These are phyloP conservation scores for Puccinia horiana DNA, from an alignment of 1,284 basidiomycete genomes.

Conservation along the genomic window DNA sequence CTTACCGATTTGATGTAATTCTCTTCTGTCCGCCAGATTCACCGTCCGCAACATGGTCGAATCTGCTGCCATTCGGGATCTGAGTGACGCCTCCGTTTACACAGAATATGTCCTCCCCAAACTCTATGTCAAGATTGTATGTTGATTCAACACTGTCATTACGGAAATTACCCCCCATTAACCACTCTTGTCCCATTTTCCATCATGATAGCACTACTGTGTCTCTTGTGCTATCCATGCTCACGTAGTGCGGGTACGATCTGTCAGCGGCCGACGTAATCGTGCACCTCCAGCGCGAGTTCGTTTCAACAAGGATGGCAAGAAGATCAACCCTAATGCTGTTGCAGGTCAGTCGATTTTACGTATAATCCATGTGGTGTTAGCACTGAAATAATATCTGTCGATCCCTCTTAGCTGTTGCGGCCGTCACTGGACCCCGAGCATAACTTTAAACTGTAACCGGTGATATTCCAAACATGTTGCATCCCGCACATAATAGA, in stretches of 20 bases:
- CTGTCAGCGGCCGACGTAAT: slow-evolving; percentile 84
- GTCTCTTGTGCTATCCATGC: slow-evolving; percentile 99
- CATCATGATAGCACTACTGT: slow-evolving; percentile 69
- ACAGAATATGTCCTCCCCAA: slow-evolving; percentile 94
- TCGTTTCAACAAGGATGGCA: slow-evolving; percentile 91
- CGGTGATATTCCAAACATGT: not conserved
- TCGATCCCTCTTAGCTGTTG: slow-evolving; percentile 9
- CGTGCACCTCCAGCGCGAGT: slow-evolving; percentile 92
- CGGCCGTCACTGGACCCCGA: slow-evolving; percentile 39
- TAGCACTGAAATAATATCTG: not conserved
- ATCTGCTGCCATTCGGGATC: slow-evolving; percentile 94
- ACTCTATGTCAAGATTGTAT: slow-evolving; percentile 94
- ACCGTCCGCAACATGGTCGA: slow-evolving; percentile 99
- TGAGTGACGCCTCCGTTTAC: slow-evolving; percentile 95
- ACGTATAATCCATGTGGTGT: not conserved
- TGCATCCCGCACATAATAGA: not conserved
- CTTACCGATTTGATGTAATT: not conserved
- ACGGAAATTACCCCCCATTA: not conserved
- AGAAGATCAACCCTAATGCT: slow-evolving; percentile 63
- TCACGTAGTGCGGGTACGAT: slow-evolving; percentile 92
- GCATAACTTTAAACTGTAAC: slow-evolving; percentile 1
- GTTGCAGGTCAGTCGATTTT: slow-evolving; percentile 27
- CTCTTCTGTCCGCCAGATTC: slow-evolving; percentile 65
- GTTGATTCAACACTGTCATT: not conserved
- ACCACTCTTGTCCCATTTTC: not conserved